Evolutionary conservation across 352 stramenopile genomes (phyloP), one percentile per base, ranked within the genome.

Genomic region (Pythium dissotocum): DNA sequence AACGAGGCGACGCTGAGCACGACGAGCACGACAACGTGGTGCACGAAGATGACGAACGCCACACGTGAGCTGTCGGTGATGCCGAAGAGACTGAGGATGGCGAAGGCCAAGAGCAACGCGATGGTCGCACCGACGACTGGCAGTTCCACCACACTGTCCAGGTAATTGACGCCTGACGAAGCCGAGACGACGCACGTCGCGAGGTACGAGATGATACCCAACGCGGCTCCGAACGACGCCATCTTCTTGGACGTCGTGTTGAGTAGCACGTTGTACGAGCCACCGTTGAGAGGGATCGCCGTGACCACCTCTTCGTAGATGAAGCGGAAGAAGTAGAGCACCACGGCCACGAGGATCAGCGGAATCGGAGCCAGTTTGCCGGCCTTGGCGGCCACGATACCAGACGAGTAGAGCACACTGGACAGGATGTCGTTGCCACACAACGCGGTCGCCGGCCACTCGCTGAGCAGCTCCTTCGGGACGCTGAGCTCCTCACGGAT

Each of bases 351-450:
- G 26, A 94, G 69, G 24, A 89, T 24, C 49, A 92, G 76, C 24
- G 82, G 84, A 21, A 95, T 36, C 10, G 89, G 89, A 53, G 79
- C 79, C 52, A 97, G 73, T 68, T 86, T 90, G 8, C 87, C 87
- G 18, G 85, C 81, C 35, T 79, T 83, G 30, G 67, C 67, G 3
- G 76, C 69, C 21, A 82, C 74, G 42, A 83, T 73, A 18, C 73
- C 76, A 4, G 77, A 72, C 16, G 77, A 80, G 52, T 93, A 93
- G 46, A 94, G 77, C 55, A 82, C 88, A 57, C 83, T 94, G 38
- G 77, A 79, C n/a, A 94, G 76, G 61, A 97, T 90, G 55, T 97
- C 88, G 68, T 97, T 97, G 7, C 89, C 89, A 56, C 79, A 90
- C 66, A 97, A 95, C 2, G 83, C 82, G 9, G 89, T 96, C 6